Evolutionary conservation across 345 rosid genomes (phyloP).

Genomic region (Hypericum androsaemum): DNA sequence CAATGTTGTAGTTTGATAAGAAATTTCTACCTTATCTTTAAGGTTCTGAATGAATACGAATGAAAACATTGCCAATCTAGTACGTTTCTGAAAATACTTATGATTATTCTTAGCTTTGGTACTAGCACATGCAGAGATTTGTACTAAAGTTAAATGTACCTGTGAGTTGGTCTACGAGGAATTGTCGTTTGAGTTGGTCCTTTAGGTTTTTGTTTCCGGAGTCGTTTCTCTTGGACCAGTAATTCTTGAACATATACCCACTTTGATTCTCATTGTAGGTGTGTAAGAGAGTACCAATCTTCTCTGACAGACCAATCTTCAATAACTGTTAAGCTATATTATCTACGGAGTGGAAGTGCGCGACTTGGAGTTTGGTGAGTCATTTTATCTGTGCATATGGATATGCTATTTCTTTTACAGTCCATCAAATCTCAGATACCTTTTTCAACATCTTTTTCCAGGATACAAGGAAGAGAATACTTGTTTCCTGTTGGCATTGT

Average conservation of each 20-base stretch:
- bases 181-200: too few species aligned
- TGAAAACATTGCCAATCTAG: too few species aligned
- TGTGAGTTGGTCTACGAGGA: too few species aligned
- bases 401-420: background rate
- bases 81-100: too few species aligned
- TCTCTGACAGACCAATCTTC: conserved; percentile 32
- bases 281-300: conserved; percentile 81
- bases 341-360: conserved; percentile 90
- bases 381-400: conserved; percentile 7
- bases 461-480: conserved; percentile 83
- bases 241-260: conserved; percentile 1
- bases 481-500: conserved; percentile 82
- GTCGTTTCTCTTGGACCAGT: conserved; percentile 2
- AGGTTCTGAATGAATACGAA: too few species aligned
- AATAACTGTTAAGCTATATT: conserved; percentile 66
- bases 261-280: conserved; percentile 34
- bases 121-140: too few species aligned
- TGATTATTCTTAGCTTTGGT: too few species aligned
- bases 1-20: too few species aligned
- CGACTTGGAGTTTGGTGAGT: conserved; percentile 93
- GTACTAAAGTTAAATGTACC: too few species aligned
- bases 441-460: conserved; percentile 20
- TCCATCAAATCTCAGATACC: background rate
- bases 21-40: too few species aligned
- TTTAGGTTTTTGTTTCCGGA: background rate